Base-by-base conservation (phyloP, 495 filamentous ascomycete genomes). In the Echria macrotheca region DNA sequence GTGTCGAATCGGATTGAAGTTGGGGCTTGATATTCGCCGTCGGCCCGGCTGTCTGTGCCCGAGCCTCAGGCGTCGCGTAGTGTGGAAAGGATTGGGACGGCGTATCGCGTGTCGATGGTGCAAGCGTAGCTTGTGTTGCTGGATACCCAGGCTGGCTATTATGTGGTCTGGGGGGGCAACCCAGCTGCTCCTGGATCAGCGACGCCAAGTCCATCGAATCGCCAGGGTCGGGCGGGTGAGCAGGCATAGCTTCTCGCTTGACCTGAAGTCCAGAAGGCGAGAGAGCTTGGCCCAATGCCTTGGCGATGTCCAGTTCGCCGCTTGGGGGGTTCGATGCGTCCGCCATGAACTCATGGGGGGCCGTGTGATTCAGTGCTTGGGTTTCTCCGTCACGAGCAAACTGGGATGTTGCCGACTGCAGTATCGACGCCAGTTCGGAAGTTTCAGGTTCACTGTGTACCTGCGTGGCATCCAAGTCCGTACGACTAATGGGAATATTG, bases 1-100 rank as follows among this genome's bases (percentile, higher is more conserved):
- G 80, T 1, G 86, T 91, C 1, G 89, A 83, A 38, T 84, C 83
- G 5, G 80, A 83, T 59, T 93, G 88, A 65, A 76, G 85, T 43
- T 76, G 85, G 68, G 85, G 58, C 67, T 81, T 28, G 39, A 47
- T n/a, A 7, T 60, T 55, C 2, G 42, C 54, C 10, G 17, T 19
- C 10, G 56, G 19, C 11, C 43, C 50, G n/a, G 44, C 14, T 5
- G 45, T 12, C n/a, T 25, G 10, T 18, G 47, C 28, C 1, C 52
- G 42, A 2, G 50, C 29, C 12, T 47, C 15, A 12, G 43, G 36
- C 32, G 59, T 49, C 0, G 52, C 32, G 33, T 64, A 64, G 2
- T 47, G 15, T n/a, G 56, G 54, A 22, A 62, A 64, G 2, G 54
- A 18, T 6, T 48, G 22, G 3, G 44, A n/a, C 28, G 28, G 28